Base-by-base conservation (phyloP, 2,329 filamentous ascomycete genomes). In the Herpotrichia juniperi region DNA sequence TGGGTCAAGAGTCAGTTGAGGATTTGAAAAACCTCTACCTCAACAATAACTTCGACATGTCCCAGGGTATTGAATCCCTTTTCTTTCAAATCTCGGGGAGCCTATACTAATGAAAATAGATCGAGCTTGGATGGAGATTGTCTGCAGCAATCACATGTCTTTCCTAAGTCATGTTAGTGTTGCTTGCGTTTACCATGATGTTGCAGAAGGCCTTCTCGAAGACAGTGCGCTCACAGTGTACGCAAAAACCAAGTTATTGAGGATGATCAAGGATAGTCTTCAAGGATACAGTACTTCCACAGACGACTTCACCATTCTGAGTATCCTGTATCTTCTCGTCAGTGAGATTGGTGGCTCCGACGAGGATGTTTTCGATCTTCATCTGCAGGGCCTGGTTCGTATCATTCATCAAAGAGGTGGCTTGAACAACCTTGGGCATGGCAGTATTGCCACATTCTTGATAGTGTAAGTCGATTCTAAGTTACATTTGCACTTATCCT, bases 91-190 rank as follows among this genome's bases (percentile, higher is more conserved):
- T 63, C 65, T 40, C 21, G 57, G 10, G 10, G 43, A n/a, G 42
- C 40, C 17, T 19, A 14, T 25, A 9, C 32, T 42, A 34, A 57
- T 64, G 16, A 62, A 22, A 16, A 12, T 21, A 64, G 66, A 67
- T 34, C 50, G 50, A 34, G 19, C 51, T n/a, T 70, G 68, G 67
- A 63, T 72, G 62, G 58, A 58, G 19, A 50, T 51, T 16, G 46
- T 72, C 5, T 73, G 68, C 57, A 55, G 56, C 40, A 63, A 61
- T 26, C 62, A 47, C 24, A 62, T 69, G 48, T 68, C 67, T 1
- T 68, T 72, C 25, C 61, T 73, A n/a, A 67, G 68, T 31, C 68
- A 72, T 46, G 61, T 71, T 34, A 67, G 63, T 50, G 60, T 62
- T n/a, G 47, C 60, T n/a, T 67, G 67, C 46, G 66, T 71, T 17